These are phyloP conservation scores for Aspergillus sp. DNA, from an alignment of 2,329 filamentous ascomycete genomes.

Conservation along the genomic window DNA sequence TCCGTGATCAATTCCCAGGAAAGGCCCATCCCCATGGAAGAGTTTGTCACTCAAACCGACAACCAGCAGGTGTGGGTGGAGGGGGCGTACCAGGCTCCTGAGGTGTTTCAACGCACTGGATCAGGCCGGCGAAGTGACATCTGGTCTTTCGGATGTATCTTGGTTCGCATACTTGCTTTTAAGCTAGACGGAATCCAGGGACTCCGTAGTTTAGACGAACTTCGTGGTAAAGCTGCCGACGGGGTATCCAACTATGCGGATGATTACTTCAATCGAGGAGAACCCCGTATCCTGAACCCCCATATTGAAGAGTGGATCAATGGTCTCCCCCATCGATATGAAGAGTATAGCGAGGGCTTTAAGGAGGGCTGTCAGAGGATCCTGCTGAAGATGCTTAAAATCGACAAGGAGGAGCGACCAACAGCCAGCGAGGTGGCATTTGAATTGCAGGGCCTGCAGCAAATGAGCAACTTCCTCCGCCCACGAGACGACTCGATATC, in stretches of 20 bases:
- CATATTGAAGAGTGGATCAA: conserved; percentile 12
- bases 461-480: not conserved
- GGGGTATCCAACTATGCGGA: conserved; percentile 1
- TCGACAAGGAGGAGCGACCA: conserved; percentile 4
- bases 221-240: not conserved
- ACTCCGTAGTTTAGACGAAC: conserved; percentile 5
- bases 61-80: not conserved
- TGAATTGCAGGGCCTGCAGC: not conserved
- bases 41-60: conserved; percentile 1
- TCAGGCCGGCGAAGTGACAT: conserved; percentile 16
- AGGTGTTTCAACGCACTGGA: not conserved
- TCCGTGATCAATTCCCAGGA: conserved; percentile 9
- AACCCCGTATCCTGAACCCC: conserved; percentile 9
- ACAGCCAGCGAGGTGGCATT: not conserved
- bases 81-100: conserved; percentile 14
- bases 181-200: conserved; percentile 7
- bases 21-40: not conserved
- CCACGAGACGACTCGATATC: too few species aligned
- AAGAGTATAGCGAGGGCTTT: not conserved
- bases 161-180: conserved; percentile 15
- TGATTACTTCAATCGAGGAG: conserved; percentile 10
- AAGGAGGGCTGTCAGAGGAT: not conserved
- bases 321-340: not conserved
- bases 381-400: conserved; percentile 1
- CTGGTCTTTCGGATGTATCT: conserved; percentile 22